phyloP scores from a whole-genome alignment of 345 rosid genomes.

The Gossypioides kirkii region DNA sequence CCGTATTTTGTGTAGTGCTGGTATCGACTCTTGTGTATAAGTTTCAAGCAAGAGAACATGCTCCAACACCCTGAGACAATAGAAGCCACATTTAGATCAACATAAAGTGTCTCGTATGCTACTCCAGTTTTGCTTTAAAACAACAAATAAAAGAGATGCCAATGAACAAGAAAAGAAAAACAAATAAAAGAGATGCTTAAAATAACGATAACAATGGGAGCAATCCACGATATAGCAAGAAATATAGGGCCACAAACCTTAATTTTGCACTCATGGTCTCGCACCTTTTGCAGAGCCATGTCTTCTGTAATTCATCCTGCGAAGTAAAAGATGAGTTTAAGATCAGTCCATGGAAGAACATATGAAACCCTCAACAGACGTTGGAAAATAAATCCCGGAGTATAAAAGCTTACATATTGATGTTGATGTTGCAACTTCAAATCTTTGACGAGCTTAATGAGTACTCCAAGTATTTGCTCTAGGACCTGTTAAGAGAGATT shows the following conservation, averaged over 20 bases:
- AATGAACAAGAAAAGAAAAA: too few species aligned
- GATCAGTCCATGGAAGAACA: neutral
- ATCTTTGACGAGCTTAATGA: conserved; percentile 95
- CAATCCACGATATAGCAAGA: neutral
- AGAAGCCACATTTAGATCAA: neutral
- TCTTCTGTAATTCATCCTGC: conserved; percentile 89
- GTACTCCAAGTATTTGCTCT: conserved; percentile 94
- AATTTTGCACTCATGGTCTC: conserved; percentile 95
- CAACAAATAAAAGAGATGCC: neutral
- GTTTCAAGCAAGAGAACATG: conserved; percentile 81
- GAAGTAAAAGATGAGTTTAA: conserved; percentile 10
- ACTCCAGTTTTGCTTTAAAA: neutral
- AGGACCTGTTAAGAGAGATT: conserved; percentile 54
- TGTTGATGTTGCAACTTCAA: conserved; percentile 93
- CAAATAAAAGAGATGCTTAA: neutral
- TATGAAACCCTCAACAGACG: neutral
- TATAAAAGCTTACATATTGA: conserved; percentile 58
- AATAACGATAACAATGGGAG: neutral
- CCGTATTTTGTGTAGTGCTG: conserved; percentile 93
- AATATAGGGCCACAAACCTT: conserved; percentile 46
- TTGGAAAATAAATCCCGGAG: neutral
- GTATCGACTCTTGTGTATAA: conserved; percentile 81
- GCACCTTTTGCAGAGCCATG: conserved; percentile 91
- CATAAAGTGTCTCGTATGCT: neutral
- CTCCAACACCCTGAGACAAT: conserved; percentile 64